Percentiles rank a stretch among this genome's conserved stretches.
Evolutionary conservation across 2,329 filamentous ascomycete species (phyloP).

Genomic region (Epichloe brachyelytri): DNA sequence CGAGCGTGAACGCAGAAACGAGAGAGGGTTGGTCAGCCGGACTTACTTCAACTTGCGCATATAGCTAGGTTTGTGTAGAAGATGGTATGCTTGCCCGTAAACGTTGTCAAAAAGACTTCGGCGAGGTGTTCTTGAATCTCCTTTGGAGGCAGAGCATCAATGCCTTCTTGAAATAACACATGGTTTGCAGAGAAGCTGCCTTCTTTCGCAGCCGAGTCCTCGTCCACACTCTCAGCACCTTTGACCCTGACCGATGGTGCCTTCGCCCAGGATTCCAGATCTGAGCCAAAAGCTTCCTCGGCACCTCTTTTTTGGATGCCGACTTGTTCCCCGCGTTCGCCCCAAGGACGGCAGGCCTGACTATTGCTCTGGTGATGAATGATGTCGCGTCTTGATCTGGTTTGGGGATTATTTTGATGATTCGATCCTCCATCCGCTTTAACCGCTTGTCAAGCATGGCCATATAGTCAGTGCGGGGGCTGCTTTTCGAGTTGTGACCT

Average conservation of each 20-base stretch:
- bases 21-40: background rate
- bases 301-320: conserved; percentile 66
- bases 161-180: conserved; percentile 67
- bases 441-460: conserved; percentile 93
- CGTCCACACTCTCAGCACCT: conserved; percentile 26
- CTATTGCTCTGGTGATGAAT: conserved; percentile 63
- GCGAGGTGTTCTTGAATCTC: conserved; percentile 89
- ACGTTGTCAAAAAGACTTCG: conserved; percentile 94
- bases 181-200: conserved; percentile 59
- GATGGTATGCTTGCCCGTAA: conserved; percentile 87
- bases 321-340: conserved; percentile 30
- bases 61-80: conserved; percentile 94
- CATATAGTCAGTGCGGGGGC: conserved; percentile 98
- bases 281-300: conserved; percentile 76
- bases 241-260: conserved; percentile 39
- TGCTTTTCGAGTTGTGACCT: conserved; percentile 87
- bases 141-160: conserved; percentile 66
- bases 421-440: conserved; percentile 94
- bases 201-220: conserved; percentile 35
- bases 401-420: conserved; percentile 90
- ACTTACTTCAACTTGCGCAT: conserved; percentile 70
- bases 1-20: background rate
- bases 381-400: conserved; percentile 58
- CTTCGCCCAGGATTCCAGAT: conserved; percentile 71
- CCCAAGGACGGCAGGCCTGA: conserved; percentile 63